Evolutionary conservation across 176 grass and related monocot species (phyloP), one percentile per base, ranked within the genome.

Genomic region (Rhipidocladum racemiflorum): DNA sequence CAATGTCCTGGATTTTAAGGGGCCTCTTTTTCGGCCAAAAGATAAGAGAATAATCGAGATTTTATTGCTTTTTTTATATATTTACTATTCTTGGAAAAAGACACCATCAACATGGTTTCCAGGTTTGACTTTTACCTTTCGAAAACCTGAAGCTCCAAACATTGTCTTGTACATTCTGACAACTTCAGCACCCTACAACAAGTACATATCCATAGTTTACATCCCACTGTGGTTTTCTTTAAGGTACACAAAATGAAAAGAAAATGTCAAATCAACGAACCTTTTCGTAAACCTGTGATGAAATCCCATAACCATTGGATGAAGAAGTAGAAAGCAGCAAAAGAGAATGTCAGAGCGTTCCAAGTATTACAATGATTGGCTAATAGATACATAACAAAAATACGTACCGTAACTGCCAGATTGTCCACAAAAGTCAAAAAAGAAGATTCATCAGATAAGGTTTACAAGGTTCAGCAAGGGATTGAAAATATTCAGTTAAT

Each of bases 141-240:
- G 82, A 69, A 99, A 99, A 14, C 96, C 92, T 77, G 90, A 82
- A 80, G 90, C 88, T 74, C 92, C 96, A 82, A 99, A 94, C 87
- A 99, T 91, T 62, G 92, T 95, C 90, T 99, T 99, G 89, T 99
- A 99, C 92, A 99, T 99, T 86, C 96, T 90, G 65, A 99, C 96
- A 64, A 99, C 96, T 89, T 99, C 96, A 80, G 96, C 96, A 68
- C 96, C 96, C 96, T 99, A 82, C 71, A 88, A 76, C 70, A 88
- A 78, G 69, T 69, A 82, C 30, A 70, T 76, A 63, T 68, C 45
- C 34, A 78, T 59, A 69, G 65, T 65, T 75, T 55, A 83, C 20
- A 81, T 84, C 46, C 64, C 42, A 48, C 61, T 8, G 45, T 50
- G 56, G 44, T 84, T 87, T 34, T 50, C 27, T 59, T 77, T 27